Evolutionary conservation across 306 rosid species (phyloP).

Genomic region (Sophora flavescens): DNA sequence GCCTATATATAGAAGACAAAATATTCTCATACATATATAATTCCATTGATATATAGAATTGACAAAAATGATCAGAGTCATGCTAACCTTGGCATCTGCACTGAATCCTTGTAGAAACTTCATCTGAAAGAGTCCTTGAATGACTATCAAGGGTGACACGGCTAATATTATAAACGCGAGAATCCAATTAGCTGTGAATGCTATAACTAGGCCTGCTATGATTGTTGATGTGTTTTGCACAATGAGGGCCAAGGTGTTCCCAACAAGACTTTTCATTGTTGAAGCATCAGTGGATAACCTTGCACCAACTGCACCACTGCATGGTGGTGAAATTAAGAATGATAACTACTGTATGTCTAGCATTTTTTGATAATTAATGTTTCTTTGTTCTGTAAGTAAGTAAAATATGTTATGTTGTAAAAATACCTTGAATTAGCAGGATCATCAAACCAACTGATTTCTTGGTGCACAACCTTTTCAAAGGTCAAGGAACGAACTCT

Average conservation of each 20-base stretch:
- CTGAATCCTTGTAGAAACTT: conserved; percentile 76
- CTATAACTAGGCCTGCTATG: conserved; percentile 65
- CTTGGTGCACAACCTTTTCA: conserved; percentile 80
- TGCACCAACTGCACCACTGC: conserved; percentile 87
- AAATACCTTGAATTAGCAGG: conserved; percentile 87
- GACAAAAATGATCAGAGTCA: conserved; percentile 5
- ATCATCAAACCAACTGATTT: conserved; percentile 88
- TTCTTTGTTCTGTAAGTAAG: not conserved
- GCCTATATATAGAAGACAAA: conserved; percentile 52
- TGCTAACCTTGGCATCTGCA: conserved; percentile 85
- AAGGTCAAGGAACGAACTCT: conserved; percentile 81
- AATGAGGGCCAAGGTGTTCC: conserved; percentile 75
- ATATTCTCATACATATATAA: not conserved
- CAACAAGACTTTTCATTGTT: conserved; percentile 74
- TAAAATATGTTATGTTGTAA: not conserved
- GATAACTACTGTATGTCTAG: too few species aligned
- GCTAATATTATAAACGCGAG: conserved; percentile 64
- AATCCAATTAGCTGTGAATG: conserved; percentile 88
- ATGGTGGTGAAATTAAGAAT: too few species aligned
- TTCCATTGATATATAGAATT: not conserved
- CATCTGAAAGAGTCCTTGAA: conserved; percentile 67
- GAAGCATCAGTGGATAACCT: conserved; percentile 90
- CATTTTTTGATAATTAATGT: not conserved
- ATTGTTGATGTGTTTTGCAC: conserved; percentile 75
- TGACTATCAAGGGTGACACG: conserved; percentile 64